Evolutionary conservation across 306 rosid species (phyloP).

Genomic region (Gillenia trifoliata): DNA sequence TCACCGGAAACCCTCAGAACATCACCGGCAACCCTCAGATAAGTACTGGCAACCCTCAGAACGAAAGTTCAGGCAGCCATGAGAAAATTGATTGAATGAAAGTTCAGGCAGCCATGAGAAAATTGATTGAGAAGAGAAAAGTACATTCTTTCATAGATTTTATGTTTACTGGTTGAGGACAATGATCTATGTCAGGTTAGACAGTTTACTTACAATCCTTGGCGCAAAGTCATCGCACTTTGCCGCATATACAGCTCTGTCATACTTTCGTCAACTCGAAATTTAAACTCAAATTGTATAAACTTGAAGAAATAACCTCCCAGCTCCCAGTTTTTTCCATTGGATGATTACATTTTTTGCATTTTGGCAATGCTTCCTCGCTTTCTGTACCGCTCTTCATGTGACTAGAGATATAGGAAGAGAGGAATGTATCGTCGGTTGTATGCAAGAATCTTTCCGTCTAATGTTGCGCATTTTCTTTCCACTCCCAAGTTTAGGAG

Average conservation of each 20-base stretch:
- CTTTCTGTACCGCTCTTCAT: not conserved
- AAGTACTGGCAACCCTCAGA: conserved; percentile 16
- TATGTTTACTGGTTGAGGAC: conserved; percentile 37
- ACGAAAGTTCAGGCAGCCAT: conserved; percentile 30
- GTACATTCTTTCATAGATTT: conserved; percentile 13
- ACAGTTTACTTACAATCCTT: conserved; percentile 29
- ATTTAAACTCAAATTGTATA: conserved; percentile 30
- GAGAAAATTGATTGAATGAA: conserved; percentile 30
- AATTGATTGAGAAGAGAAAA: conserved; percentile 18
- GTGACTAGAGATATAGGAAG: not conserved
- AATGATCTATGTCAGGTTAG: conserved; percentile 31
- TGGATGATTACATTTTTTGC: conserved; percentile 7
- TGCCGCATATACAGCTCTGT: conserved; percentile 39
- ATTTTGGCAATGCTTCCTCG: not conserved
- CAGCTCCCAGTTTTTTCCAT: conserved; percentile 9
- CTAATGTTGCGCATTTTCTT: too few species aligned
- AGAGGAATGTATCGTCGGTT: too few species aligned
- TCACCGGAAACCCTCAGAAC: not conserved
- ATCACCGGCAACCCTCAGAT: not conserved
- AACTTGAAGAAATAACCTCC: conserved; percentile 35
- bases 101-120: conserved; percentile 30
- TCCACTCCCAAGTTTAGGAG: too few species aligned
- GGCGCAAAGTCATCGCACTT: conserved; percentile 30
- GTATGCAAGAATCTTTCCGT: too few species aligned
- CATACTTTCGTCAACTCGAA: conserved; percentile 13